phyloP scores from a whole-genome alignment of 495 filamentous ascomycete species.

The Tricharina praecox region DNA sequence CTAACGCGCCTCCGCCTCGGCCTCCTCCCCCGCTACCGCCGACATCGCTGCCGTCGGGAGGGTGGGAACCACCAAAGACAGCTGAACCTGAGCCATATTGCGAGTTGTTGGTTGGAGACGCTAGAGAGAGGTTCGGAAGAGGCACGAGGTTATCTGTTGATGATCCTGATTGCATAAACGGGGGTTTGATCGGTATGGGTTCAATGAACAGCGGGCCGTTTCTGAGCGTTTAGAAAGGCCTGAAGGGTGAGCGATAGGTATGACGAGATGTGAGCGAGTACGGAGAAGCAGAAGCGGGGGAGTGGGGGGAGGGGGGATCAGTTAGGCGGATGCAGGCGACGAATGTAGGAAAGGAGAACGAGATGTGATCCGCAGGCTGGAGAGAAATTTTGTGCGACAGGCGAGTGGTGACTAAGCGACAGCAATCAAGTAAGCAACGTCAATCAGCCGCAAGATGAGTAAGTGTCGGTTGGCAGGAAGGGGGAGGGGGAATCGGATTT shows the following conservation, averaged over 20 bases:
- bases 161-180: conserved; percentile 25
- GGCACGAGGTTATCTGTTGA: conserved; percentile 13
- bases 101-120: conserved; percentile 15
- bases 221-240: conserved; percentile 3
- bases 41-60: conserved; percentile 5
- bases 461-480: no score
- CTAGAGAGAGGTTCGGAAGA: neutral
- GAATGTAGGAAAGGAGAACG: no score
- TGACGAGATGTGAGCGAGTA: no score
- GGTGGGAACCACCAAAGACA: conserved; percentile 8
- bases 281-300: no score
- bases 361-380: no score
- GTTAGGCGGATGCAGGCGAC: no score
- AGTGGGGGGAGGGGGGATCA: no score
- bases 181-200: conserved; percentile 13
- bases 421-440: no score
- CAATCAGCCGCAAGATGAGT: no score
- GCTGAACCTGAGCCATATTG: conserved; percentile 6
- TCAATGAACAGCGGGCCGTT: conserved; percentile 4
- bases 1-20: neutral
- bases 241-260: neutral
- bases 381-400: no score
- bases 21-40: conserved; percentile 7
- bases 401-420: no score
- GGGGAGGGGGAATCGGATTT: no score